A percentile compares a stretch with the other conserved stretches of the same genome.
Conservation (phyloP, 148 eudicot genomes). For the Dysphania ambrosioides region DNA sequence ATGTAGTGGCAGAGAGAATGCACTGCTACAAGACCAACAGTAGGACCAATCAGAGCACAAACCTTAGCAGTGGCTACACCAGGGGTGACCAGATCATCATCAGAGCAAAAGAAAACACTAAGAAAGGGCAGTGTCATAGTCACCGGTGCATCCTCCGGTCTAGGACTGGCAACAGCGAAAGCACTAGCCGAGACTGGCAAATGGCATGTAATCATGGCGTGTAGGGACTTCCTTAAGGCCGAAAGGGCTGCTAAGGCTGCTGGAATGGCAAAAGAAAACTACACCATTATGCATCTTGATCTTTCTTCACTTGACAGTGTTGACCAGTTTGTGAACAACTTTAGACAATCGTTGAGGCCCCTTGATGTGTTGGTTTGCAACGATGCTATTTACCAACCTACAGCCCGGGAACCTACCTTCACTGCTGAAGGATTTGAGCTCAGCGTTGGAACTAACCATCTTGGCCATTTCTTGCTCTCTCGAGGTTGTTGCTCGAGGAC, state of each 20-base stretch:
- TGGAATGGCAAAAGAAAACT: slow-evolving; percentile 68
- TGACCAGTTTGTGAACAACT: slow-evolving; percentile 35
- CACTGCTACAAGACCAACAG: slow-evolving; percentile 32
- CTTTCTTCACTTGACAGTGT: slow-evolving; percentile 69
- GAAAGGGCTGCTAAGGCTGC: slow-evolving; percentile 82
- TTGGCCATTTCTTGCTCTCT: slow-evolving; percentile 76
- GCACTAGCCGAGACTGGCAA: slow-evolving; percentile 79
- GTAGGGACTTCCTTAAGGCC: slow-evolving; percentile 81
- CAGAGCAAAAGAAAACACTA: slow-evolving; percentile 65
- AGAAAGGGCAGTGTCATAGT: slow-evolving; percentile 79
- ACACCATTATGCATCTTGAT: slow-evolving; percentile 85
- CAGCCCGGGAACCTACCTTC: slow-evolving; percentile 68
- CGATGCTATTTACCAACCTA: slow-evolving; percentile 79
- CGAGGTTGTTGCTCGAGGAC: slow-evolving; percentile 67
- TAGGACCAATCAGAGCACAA: slow-evolving; percentile 46
- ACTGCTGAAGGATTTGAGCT: slow-evolving; percentile 90
- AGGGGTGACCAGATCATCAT: slow-evolving; percentile 32
- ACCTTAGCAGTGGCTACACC: slow-evolving; percentile 56
- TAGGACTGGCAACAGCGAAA: slow-evolving; percentile 87
- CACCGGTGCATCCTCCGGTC: slow-evolving; percentile 92
- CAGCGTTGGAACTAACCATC: slow-evolving; percentile 86
- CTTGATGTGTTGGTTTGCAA: slow-evolving; percentile 47
- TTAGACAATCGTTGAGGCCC: slow-evolving; percentile 33
- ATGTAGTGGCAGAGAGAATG: slow-evolving; percentile 31
- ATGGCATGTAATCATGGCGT: slow-evolving; percentile 91